phyloP scores from a whole-genome alignment of 768 basidiomycete species.

The Suillus alpinus region DNA sequence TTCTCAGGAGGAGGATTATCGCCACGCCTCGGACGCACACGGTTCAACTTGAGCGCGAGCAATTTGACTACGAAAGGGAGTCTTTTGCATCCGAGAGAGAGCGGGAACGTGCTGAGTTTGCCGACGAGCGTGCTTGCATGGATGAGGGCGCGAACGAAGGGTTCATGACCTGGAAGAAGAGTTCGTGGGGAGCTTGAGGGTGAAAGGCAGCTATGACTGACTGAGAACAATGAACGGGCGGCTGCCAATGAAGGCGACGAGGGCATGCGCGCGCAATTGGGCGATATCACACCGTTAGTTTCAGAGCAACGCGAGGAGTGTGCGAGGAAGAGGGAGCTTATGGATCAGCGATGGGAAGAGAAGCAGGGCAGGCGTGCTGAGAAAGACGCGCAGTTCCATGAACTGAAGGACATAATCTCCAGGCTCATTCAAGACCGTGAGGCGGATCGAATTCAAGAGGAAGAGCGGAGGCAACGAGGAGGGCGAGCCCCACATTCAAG shows the following conservation, averaged over 20 bases:
- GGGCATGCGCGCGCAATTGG: conserved; percentile 55
- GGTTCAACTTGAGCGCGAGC: conserved; percentile 57
- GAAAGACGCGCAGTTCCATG: conserved; percentile 56
- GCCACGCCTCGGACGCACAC: conserved; percentile 56
- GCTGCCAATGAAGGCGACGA: conserved; percentile 63
- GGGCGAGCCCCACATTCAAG: conserved; percentile 61
- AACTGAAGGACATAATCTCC: conserved; percentile 59
- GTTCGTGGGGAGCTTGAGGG: conserved; percentile 58
- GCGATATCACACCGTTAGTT: conserved; percentile 70
- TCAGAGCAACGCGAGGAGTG: conserved; percentile 63
- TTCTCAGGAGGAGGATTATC: conserved; percentile 51
- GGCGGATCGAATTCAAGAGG: conserved; percentile 46
- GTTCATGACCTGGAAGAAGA: conserved; percentile 64
- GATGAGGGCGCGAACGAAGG: conserved; percentile 53
- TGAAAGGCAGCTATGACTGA: conserved; percentile 55
- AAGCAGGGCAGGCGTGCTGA: conserved; percentile 56
- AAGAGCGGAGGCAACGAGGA: conserved; percentile 57
- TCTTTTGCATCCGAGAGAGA: conserved; percentile 53
- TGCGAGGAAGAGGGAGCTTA: conserved; percentile 54
- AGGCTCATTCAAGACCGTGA: conserved; percentile 56
- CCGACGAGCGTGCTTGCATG: conserved; percentile 45
- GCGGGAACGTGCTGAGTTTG: conserved; percentile 44
- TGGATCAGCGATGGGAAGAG: conserved; percentile 62
- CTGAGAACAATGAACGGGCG: conserved; percentile 61
- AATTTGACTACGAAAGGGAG: conserved; percentile 54